Conservation (phyloP, 331 rosid species). For the Erythrophleum ivorense region DNA sequence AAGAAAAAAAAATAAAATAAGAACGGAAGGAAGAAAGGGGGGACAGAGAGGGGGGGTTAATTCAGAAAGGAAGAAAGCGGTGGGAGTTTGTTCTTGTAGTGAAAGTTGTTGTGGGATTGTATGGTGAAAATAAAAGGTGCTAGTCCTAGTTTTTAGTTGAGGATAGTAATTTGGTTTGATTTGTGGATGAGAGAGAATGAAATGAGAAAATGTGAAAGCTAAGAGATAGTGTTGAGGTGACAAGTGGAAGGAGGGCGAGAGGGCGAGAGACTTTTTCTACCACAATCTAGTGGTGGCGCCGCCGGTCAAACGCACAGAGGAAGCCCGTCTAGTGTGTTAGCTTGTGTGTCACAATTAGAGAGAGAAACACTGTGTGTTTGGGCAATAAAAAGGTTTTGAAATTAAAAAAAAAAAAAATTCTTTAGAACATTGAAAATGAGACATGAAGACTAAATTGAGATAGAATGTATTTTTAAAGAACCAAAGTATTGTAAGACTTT, state of each 20-base stretch:
- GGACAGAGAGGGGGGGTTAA: conserved; percentile 16
- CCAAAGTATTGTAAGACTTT: no score
- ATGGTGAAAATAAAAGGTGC: conserved; percentile 52
- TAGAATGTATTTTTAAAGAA: no score
- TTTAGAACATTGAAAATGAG: no score
- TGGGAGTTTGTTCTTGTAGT: conserved; percentile 60
- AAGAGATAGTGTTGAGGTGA: conserved; percentile 50
- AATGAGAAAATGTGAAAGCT: background rate
- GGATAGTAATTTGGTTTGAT: conserved; percentile 53
- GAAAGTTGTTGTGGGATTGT: conserved; percentile 53
- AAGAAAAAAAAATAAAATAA: background rate
- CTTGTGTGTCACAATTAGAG: conserved; percentile 1
- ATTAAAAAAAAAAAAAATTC: no score
- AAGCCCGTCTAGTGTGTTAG: conserved; percentile 37
- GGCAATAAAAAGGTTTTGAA: no score
- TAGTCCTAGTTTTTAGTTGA: conserved; percentile 85
- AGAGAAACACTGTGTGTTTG: background rate
- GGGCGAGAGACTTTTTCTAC: conserved; percentile 75
- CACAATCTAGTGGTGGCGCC: conserved; percentile 66
- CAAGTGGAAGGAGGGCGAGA: conserved; percentile 69
- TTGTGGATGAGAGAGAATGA: conserved; percentile 62
- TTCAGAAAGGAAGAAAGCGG: conserved; percentile 39
- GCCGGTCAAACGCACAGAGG: conserved; percentile 59
- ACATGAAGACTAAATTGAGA: no score
- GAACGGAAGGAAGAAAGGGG: no score